Conservation (phyloP, 495 filamentous ascomycete species). For the Elaphomyces granulatus region DNA sequence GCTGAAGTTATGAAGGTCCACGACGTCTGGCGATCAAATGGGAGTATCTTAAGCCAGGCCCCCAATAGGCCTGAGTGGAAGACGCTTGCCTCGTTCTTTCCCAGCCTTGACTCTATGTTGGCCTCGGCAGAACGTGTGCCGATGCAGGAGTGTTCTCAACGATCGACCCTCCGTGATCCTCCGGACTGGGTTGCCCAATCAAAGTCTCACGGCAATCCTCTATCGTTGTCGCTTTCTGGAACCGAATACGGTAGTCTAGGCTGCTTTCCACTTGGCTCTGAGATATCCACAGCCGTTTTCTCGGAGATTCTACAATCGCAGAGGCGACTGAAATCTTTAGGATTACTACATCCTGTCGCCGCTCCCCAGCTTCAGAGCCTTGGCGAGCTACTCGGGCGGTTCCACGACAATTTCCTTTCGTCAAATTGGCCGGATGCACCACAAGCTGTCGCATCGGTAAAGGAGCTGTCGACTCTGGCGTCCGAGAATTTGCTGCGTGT, state of each 20-base stretch:
- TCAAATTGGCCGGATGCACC: slow-evolving; percentile 7
- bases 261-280: slow-evolving; percentile 42
- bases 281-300: slow-evolving; percentile 29
- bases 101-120: slow-evolving; percentile 15
- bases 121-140: slow-evolving; percentile 13
- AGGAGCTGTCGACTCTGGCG: slow-evolving; percentile 21
- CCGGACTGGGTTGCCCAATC: slow-evolving; percentile 27
- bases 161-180: slow-evolving; percentile 17
- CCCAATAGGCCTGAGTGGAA: slow-evolving; percentile 15
- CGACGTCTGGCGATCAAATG: slow-evolving; percentile 35
- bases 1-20: slow-evolving; percentile 36
- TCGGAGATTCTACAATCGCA: slow-evolving; percentile 36
- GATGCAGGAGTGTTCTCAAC: neutral
- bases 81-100: slow-evolving; percentile 16
- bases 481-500: slow-evolving; percentile 20
- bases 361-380: slow-evolving; percentile 22
- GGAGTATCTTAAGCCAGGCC: slow-evolving; percentile 14
- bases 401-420: slow-evolving; percentile 15
- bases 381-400: slow-evolving; percentile 18
- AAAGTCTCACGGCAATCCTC: slow-evolving; percentile 28
- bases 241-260: slow-evolving; percentile 34
- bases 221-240: slow-evolving; percentile 36
- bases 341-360: slow-evolving; percentile 33
- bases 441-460: slow-evolving; percentile 16
- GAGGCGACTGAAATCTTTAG: slow-evolving; percentile 30